Conservation (phyloP, 495 filamentous ascomycete genomes). For the Ramalina intermedia region DNA sequence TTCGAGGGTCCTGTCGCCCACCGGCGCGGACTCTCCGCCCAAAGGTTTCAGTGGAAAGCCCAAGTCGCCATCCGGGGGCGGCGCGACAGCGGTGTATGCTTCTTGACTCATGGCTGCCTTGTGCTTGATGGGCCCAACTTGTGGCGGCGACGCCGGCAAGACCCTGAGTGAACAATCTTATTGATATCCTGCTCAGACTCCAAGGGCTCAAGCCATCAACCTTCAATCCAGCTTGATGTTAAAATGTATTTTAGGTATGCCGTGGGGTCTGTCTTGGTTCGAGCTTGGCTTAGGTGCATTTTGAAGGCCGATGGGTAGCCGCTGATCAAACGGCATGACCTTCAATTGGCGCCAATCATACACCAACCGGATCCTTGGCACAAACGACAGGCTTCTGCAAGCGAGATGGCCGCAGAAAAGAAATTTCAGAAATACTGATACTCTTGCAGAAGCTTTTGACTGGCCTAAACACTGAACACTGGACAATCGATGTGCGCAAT, state of each 20-base stretch:
- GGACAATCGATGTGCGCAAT: background rate
- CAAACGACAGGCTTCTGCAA: no score
- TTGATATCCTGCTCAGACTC: background rate
- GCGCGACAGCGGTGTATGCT: no score
- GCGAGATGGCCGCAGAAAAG: background rate
- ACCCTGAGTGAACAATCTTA: background rate
- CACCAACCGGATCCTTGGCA: background rate
- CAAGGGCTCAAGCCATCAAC: background rate
- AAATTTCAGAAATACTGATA: background rate
- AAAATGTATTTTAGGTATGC: background rate
- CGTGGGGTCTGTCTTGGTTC: background rate
- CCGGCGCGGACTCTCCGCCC: no score
- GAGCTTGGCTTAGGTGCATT: background rate
- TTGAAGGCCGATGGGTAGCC: background rate
- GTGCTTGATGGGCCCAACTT: no score
- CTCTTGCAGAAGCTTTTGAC: background rate
- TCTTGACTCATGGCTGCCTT: no score
- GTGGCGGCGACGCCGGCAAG: background rate
- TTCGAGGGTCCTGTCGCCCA: no score
- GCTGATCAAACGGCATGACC: background rate
- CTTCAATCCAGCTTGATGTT: background rate
- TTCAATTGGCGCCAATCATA: background rate
- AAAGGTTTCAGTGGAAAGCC: no score
- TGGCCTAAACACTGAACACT: no score
- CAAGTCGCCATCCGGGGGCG: no score